phyloP scores from a whole-genome alignment of 2,329 filamentous ascomycete genomes.

The Aspergillus flavus region DNA sequence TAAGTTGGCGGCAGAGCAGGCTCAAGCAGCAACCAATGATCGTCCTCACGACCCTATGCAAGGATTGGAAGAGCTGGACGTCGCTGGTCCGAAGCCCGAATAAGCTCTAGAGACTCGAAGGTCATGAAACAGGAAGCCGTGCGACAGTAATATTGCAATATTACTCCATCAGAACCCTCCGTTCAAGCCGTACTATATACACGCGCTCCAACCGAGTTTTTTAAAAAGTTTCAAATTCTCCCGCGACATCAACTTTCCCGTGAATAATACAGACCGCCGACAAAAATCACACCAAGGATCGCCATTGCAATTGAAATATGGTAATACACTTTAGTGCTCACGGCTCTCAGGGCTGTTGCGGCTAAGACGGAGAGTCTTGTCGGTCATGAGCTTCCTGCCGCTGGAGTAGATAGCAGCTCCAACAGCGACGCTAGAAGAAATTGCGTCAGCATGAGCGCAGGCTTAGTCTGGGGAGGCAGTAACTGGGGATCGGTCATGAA shows the following conservation, averaged over 20 bases:
- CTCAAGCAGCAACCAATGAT: constrained; percentile 54
- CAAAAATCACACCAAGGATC: constrained; percentile 26
- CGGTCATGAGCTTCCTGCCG: constrained; percentile 77
- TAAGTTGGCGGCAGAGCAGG: constrained; percentile 60
- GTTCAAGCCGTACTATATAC: constrained; percentile 41
- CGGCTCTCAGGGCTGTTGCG: constrained; percentile 62
- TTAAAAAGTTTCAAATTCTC: constrained; percentile 25
- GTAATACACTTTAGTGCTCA: constrained; percentile 43
- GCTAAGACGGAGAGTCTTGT: constrained; percentile 88
- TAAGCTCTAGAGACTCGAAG: constrained; percentile 45
- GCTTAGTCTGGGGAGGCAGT: constrained; percentile 14
- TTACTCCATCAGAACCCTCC: constrained; percentile 29
- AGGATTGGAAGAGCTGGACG: constrained; percentile 87
- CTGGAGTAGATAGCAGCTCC: constrained; percentile 80
- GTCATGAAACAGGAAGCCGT: constrained; percentile 24
- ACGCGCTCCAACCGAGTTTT: constrained; percentile 33
- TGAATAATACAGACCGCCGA: constrained; percentile 34
- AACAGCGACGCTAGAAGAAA: constrained; percentile 62
- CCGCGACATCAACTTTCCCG: constrained; percentile 30
- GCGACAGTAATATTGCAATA: constrained; percentile 33
- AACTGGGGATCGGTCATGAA: constrained; percentile 21
- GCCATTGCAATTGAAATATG: constrained; percentile 32
- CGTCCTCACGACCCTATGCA: constrained; percentile 86
- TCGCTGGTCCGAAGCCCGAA: constrained; percentile 84
- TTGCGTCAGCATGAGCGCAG: constrained; percentile 22